These are phyloP conservation scores for barrel medic (Medicago truncatula) DNA, from an alignment of 306 rosid genomes.

Conservation along the genomic window MtrunA17r5.0-ANR NC_053048.1:48954001-48954500, in stretches of 20 bases:
- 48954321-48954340: constrained; percentile 85
- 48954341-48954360: constrained; percentile 70
- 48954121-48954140: constrained; percentile 52
- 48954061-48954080: constrained; percentile 86
- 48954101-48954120: constrained; percentile 75
- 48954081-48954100: constrained; percentile 60
- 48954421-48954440: constrained; percentile 73
- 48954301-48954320: constrained; percentile 64
- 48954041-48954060: constrained; percentile 73
- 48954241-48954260: constrained; percentile 62
- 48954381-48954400: constrained; percentile 59
- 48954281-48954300: constrained; percentile 63
- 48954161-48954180: constrained; percentile 50
- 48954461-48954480: constrained; percentile 47
- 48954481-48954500: constrained; percentile 31
- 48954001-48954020: constrained; percentile 54
- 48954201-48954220: constrained; percentile 45
- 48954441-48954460: constrained; percentile 37
- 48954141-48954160: constrained; percentile 38
- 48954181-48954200: constrained; percentile 52
- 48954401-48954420: constrained; percentile 71
- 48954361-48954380: constrained; percentile 65
- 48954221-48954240: constrained; percentile 69
- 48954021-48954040: constrained; percentile 63
- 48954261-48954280: constrained; percentile 51